Base-by-base conservation (phyloP, 768 basidiomycete species). In the Psilocybe sp. region DNA sequence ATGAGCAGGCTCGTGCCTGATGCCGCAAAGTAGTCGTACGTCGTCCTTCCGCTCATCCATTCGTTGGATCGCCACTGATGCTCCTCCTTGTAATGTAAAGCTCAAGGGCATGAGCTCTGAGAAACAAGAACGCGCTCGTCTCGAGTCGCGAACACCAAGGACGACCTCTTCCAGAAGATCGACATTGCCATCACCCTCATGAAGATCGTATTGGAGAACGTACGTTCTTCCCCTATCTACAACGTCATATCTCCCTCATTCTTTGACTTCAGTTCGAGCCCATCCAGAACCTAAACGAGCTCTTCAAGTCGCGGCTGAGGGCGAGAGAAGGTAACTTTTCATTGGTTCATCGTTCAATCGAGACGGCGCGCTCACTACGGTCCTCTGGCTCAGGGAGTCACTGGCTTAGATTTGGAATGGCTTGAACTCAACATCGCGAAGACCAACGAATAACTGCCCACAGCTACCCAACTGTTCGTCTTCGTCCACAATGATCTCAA, bases 131-230 rank as follows among this genome's bases (percentile, higher is more conserved):
- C 93, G 97, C 46, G 90, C 93, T 3, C 76, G 90, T 42, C 82
- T 97, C 16, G 92, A 95, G 89, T 92, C 9, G 90, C 92, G 79
- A 92, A 92, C 54, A 89, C 90, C 7, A 91, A 93, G 60, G 97
- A 99, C 65, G 92, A 95, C 68, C 81, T 98, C 31, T 96, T 98
- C 4, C 94, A 95, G 66, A 93, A 92, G 77, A 99, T 96, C 19
- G 97, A 99, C 68, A 89, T 95, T 23, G 96, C 95, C 1, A 97
- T 97, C 60, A 90, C 89, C 2, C 79, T 93, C 39, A 96, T 97
- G 94, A 96, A 96, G 77, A 88, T 90, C n/a, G 96, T 98, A 13
- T 78, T 99, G 35, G 96, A 98, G 60, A 98, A 98, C 69, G 95
- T 97, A 56, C 47, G 89, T 75, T 3, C n/a, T 44, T 40, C 15